Conservation (phyloP, 805 yeast species). For the Candida loeiensis region DNA sequence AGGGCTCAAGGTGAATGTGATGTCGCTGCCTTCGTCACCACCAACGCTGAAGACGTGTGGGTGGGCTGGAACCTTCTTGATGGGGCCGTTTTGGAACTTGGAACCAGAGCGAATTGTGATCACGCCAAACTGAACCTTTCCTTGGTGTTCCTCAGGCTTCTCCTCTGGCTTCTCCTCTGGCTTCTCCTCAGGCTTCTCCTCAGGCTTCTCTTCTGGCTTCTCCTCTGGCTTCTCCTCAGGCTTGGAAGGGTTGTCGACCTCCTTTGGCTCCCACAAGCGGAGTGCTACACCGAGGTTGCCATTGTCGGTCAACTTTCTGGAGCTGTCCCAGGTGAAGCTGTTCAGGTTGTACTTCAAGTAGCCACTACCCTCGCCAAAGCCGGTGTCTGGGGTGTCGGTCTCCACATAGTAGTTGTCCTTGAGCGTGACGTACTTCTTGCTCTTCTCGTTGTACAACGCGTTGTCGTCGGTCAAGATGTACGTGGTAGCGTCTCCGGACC, state of each 20-base stretch:
- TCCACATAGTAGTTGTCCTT: constrained; percentile 7
- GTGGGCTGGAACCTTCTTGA: constrained; percentile 28
- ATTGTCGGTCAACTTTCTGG: neutral
- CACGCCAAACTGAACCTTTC: constrained; percentile 16
- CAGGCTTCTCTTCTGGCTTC: neutral
- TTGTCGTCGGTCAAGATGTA: constrained; percentile 23
- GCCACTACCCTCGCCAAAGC: constrained; percentile 13
- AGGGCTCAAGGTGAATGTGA: constrained; percentile 21
- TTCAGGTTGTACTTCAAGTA: constrained; percentile 9
- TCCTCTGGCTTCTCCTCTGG: no score
- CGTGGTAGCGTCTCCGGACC: constrained; percentile 10
- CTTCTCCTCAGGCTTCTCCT: no score
- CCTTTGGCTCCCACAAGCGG: constrained; percentile 5
- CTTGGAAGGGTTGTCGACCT: neutral
- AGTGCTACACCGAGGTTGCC: neutral
- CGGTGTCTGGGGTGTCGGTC: constrained; percentile 9
- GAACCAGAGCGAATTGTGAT: constrained; percentile 24
- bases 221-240: neutral
- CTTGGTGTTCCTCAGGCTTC: no score
- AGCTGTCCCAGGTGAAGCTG: neutral
- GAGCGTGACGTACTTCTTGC: constrained; percentile 17
- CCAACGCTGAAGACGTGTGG: constrained; percentile 35
- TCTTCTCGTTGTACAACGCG: constrained; percentile 17
- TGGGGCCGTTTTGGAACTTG: constrained; percentile 21
- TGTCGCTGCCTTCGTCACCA: constrained; percentile 26